Percentiles rank a stretch among this genome's conserved stretches.
Conservation (phyloP, 495 filamentous ascomycete species). For the Apiosordaria backusii region DNA sequence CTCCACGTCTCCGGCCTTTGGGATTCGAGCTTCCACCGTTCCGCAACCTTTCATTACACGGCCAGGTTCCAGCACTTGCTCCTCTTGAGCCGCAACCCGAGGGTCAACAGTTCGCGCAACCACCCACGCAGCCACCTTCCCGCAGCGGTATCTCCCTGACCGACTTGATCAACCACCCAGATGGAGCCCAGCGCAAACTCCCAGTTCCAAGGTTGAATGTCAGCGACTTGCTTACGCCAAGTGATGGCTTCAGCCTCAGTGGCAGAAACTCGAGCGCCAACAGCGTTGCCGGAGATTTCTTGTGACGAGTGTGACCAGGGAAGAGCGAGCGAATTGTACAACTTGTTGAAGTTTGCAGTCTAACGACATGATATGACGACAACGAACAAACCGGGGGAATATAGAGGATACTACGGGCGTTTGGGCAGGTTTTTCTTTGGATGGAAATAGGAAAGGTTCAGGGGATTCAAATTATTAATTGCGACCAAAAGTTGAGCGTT, state of each 20-base stretch:
- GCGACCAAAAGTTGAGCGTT: constrained; percentile 6
- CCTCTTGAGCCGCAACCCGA: constrained; percentile 83
- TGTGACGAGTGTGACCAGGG: neutral
- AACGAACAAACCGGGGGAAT: constrained; percentile 14
- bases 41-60: constrained; percentile 70
- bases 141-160: constrained; percentile 72
- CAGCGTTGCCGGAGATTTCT: constrained; percentile 44
- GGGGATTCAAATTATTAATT: constrained; percentile 8
- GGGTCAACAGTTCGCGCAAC: constrained; percentile 39
- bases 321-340: neutral
- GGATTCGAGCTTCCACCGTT: constrained; percentile 74
- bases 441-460: neutral
- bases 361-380: constrained; percentile 33
- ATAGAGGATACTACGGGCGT: constrained; percentile 30
- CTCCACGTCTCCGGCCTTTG: constrained; percentile 80
- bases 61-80: constrained; percentile 78
- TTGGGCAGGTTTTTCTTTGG: constrained; percentile 19
- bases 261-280: constrained; percentile 47
- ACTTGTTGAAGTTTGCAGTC: constrained; percentile 4
- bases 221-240: constrained; percentile 73
- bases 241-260: constrained; percentile 55
- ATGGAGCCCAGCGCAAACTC: constrained; percentile 88
- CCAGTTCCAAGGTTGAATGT: constrained; percentile 88
- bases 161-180: constrained; percentile 86
- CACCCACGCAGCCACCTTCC: constrained; percentile 35